These are phyloP conservation scores for Colletotrichum siamense DNA, from an alignment of 2,329 filamentous ascomycete species.

Conservation along the genomic window DNA sequence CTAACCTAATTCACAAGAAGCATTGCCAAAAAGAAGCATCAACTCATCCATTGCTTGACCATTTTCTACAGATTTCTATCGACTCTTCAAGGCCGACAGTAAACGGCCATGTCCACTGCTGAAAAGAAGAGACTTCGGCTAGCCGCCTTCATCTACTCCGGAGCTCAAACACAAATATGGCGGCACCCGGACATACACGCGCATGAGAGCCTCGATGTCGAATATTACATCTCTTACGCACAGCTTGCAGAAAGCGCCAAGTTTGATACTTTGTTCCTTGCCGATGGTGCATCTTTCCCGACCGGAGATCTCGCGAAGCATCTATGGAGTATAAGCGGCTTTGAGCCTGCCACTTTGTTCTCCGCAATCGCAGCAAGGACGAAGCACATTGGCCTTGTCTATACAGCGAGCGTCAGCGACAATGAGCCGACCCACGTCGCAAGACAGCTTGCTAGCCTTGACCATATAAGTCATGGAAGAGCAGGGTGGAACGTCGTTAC, in stretches of 20 bases:
- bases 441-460: background rate
- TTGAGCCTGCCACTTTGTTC: background rate
- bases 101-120: background rate
- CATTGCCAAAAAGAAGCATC: background rate
- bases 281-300: background rate
- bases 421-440: background rate
- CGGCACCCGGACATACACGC: conserved; percentile 4
- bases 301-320: background rate
- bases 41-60: background rate
- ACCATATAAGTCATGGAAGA: background rate
- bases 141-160: conserved; percentile 13
- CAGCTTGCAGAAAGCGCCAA: conserved; percentile 15
- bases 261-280: conserved; percentile 6
- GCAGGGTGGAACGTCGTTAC: background rate
- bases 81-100: background rate
- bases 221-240: conserved; percentile 15
- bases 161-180: conserved; percentile 9
- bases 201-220: conserved; percentile 14
- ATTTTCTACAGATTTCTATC: accelerated
- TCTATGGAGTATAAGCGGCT: background rate
- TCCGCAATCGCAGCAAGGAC: background rate
- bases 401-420: conserved; percentile 3
- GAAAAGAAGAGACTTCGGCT: background rate
- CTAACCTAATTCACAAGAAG: background rate
- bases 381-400: background rate